Evolutionary conservation across 441 rosid genomes (phyloP).

Genomic region (Theobroma grandiflorum): DNA sequence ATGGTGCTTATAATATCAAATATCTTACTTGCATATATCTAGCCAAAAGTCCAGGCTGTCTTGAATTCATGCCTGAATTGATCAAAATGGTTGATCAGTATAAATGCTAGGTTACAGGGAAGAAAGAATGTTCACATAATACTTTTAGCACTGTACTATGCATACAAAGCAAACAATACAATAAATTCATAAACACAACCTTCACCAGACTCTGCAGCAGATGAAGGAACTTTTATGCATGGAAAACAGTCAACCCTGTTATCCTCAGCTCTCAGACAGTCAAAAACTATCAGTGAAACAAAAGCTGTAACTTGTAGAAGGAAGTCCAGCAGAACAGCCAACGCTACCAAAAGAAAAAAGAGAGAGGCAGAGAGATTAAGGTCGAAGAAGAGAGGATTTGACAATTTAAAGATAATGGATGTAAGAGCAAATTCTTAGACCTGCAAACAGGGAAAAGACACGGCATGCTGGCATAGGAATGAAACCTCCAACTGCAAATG

Average conservation of each 20-base stretch:
- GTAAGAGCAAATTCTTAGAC: constrained; percentile 37
- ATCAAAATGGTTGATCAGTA: constrained; percentile 23
- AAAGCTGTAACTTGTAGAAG: constrained; percentile 98
- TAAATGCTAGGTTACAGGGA: background rate
- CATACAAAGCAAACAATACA: constrained; percentile 7
- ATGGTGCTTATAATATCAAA: background rate
- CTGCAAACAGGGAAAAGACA: constrained; percentile 85
- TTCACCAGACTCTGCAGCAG: constrained; percentile 65
- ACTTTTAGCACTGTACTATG: background rate
- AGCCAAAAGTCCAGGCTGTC: constrained; percentile 77
- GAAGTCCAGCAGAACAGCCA: constrained; percentile 96
- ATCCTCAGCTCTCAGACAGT: constrained; percentile 79
- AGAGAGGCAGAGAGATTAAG: background rate
- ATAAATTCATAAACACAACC: constrained; percentile 42
- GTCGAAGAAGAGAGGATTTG: background rate
- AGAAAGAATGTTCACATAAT: constrained; percentile 5
- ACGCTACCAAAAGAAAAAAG: constrained; percentile 58
- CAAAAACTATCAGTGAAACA: constrained; percentile 92
- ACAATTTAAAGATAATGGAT: background rate
- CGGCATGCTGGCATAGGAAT: constrained; percentile 89
- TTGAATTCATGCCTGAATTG: constrained; percentile 63
- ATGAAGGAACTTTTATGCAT: constrained; percentile 65
- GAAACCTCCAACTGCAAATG: constrained; percentile 83
- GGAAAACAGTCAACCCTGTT: constrained; percentile 95
- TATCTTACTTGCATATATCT: constrained; percentile 82